Evolutionary conservation across 2,329 filamentous ascomycete genomes (phyloP).

Genomic region (Colletotrichum tropicale): DNA sequence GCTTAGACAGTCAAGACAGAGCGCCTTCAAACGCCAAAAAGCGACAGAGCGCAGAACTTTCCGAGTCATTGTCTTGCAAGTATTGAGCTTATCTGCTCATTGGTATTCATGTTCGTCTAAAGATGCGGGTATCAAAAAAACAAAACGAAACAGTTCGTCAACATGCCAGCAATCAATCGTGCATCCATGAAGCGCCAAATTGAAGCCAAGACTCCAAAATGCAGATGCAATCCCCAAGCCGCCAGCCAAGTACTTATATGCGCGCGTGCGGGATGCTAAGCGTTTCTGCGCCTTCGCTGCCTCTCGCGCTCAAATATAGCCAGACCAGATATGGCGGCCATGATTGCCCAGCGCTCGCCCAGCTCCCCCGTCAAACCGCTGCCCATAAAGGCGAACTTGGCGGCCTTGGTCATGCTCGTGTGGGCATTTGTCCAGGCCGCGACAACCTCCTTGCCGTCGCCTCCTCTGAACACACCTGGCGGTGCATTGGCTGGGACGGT

Average conservation of each 20-base stretch:
- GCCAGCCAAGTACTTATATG: background rate
- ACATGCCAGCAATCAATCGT: background rate
- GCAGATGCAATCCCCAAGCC: background rate
- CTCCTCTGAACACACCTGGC: conserved; percentile 15
- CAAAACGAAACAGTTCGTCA: background rate
- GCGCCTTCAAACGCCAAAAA: background rate
- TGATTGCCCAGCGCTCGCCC: conserved; percentile 46
- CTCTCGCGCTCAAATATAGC: conserved; percentile 19
- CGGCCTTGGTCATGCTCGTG: conserved; percentile 37
- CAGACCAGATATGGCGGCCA: conserved; percentile 40
- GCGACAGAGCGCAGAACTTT: background rate
- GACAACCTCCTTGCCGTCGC: conserved; percentile 46
- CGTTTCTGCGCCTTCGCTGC: background rate
- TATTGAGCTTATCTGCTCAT: background rate
- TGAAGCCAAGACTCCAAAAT: background rate
- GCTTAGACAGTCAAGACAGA: background rate
- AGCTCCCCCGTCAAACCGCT: conserved; percentile 40
- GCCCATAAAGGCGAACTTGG: conserved; percentile 44
- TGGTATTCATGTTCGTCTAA: background rate
- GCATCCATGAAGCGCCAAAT: background rate
- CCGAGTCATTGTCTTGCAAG: background rate
- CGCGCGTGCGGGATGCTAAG: background rate
- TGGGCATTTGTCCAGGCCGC: conserved; percentile 38
- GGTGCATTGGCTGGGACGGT: background rate
- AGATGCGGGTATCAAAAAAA: conserved; percentile 5